These are phyloP conservation scores for Cryptococcus sp. DNA, from an alignment of 1,284 basidiomycete genomes.

Conservation along the genomic window DNA sequence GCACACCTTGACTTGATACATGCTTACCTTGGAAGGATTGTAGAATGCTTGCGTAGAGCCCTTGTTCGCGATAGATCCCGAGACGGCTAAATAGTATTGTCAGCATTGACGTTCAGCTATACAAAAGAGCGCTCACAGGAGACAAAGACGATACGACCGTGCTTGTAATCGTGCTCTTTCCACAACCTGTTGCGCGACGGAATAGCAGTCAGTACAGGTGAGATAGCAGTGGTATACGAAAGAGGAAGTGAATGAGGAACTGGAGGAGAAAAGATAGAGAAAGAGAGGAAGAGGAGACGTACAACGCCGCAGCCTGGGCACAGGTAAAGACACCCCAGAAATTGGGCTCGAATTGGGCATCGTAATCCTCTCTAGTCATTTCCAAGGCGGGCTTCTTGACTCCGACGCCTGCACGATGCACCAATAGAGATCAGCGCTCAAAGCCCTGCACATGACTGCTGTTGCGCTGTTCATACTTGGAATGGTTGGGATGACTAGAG, in stretches of 20 bases:
- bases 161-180: slow-evolving; percentile 39
- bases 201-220: not conserved
- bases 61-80: slow-evolving; percentile 34
- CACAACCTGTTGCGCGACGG: slow-evolving; percentile 20
- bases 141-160: slow-evolving; percentile 39
- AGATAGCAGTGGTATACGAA: not conserved
- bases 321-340: slow-evolving; percentile 40
- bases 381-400: slow-evolving; percentile 35
- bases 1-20: not conserved
- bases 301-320: slow-evolving; percentile 36
- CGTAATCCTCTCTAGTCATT: slow-evolving; percentile 37
- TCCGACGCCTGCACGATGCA: slow-evolving; percentile 21
- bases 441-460: not conserved
- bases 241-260: too few species aligned
- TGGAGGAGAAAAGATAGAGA: not conserved
- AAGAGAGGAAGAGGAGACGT: not conserved
- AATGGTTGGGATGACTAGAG: too few species aligned
- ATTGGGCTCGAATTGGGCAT: slow-evolving; percentile 30
- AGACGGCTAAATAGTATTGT: slow-evolving; percentile 24
- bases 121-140: slow-evolving; percentile 27
- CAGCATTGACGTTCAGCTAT: not conserved
- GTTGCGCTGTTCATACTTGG: too few species aligned
- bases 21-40: slow-evolving; percentile 35
- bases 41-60: slow-evolving; percentile 35
- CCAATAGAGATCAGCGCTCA: not conserved